Evolutionary conservation across 2,329 filamentous ascomycete species (phyloP), one percentile per base, ranked within the genome.

Genomic region (Magnaporthiopsis rhizophila): DNA sequence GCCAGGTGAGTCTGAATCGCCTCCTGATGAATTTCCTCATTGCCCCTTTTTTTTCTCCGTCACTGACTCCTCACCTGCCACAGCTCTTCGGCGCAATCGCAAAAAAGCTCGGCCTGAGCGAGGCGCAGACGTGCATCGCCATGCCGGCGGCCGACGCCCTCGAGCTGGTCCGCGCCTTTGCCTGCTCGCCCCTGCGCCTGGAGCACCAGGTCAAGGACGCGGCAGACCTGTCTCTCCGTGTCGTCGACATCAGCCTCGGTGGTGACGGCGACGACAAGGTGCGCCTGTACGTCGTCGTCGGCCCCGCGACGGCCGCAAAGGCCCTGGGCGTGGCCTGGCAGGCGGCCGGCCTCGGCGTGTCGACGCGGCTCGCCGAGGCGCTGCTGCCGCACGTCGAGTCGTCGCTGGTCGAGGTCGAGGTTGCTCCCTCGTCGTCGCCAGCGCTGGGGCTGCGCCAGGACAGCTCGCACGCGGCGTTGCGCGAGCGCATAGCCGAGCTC

Each of bases 281-380:
- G 50, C 72, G 79, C 1, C 65, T 84, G 11, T 83, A 79, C 65
- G 72, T 75, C n/a, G 72, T 82, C 50, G 72, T 76, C 9, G 81
- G 75, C 64, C 77, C 78, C 3, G 65, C 70, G 2, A 64, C 67
- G 24, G 74, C 78, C 58, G 72, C 70, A 18, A 72, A 71, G 21
- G 76, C 73, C 28, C 71, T 80, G 34, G 71, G 77, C 24, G 75
- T 74, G 4, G 75, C 77, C 53, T 84, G 82, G 82, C 74, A 76
- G 65, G 76, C 78, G 50, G 72, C 76, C 3, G 82, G 82, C 0
- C 69, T 77, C 0, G 81, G 81, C 0, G 71, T 83, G n/a, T 79
- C 77, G 15, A 76, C 79, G 32, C 75, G 82, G 0, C 69, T 79
- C 0, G 77, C 79, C 0, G 80, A 81, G 68, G 64, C 74, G n/a